Conservation (phyloP, 352 stramenopile genomes). For the Pythium rishiriense region DNA sequence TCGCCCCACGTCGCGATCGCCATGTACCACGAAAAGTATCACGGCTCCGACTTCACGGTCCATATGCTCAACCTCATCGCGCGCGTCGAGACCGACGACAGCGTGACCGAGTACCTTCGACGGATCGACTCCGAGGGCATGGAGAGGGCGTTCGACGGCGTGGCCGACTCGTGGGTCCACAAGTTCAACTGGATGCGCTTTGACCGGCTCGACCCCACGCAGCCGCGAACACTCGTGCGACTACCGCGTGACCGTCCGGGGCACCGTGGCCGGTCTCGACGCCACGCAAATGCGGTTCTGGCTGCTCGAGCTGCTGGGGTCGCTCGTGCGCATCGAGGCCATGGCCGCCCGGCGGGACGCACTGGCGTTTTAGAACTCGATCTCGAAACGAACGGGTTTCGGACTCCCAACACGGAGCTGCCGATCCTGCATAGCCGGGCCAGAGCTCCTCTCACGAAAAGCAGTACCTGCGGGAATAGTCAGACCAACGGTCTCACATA, state of each 20-base stretch:
- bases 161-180: neutral
- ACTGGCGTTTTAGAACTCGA: neutral
- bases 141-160: neutral
- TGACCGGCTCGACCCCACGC: neutral
- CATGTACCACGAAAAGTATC: neutral
- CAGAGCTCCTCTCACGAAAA: too few relatives aligned
- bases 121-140: neutral
- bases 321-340: neutral
- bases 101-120: neutral
- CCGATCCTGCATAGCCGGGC: too few relatives aligned
- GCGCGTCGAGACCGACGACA: neutral
- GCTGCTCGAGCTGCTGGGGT: neutral
- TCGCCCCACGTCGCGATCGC: neutral
- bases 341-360: neutral
- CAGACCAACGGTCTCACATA: too few relatives aligned
- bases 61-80: neutral
- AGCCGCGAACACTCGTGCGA: neutral
- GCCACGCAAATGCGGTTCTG: neutral
- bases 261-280: neutral
- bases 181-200: neutral
- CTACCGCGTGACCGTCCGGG: neutral
- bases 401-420: too few relatives aligned
- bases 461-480: too few relatives aligned
- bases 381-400: too few relatives aligned
- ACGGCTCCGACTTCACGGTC: neutral